These are phyloP conservation scores for Xylariomycetidae sp. DNA, from an alignment of 2,329 filamentous ascomycete genomes.

Conservation along the genomic window DNA sequence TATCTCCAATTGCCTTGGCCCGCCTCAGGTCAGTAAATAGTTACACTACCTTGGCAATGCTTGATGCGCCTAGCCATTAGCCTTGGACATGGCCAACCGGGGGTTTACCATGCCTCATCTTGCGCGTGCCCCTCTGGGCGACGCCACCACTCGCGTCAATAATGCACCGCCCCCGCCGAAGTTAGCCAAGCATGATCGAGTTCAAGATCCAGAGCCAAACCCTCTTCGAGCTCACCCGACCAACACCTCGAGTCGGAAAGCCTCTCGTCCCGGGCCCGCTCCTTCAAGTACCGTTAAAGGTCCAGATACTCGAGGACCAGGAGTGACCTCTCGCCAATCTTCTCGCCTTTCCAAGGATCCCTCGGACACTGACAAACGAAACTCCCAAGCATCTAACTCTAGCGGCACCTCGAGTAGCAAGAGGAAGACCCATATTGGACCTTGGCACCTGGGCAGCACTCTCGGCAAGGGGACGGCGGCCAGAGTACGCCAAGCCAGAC, in stretches of 20 bases:
- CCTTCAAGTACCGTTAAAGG: no score
- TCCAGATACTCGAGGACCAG: conserved; percentile 4
- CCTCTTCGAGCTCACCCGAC: conserved; percentile 19
- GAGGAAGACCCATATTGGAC: conserved; percentile 75
- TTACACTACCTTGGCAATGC: no score
- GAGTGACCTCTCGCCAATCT: conserved; percentile 3
- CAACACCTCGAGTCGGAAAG: conserved; percentile 1
- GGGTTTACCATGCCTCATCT: conserved; percentile 9
- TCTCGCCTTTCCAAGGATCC: conserved; percentile 9
- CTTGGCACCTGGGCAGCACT: conserved; percentile 87
- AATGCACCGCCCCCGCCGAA: conserved; percentile 16
- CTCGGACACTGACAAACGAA: conserved; percentile 14
- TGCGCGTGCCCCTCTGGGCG: conserved; percentile 23
- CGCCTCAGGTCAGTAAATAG: no score
- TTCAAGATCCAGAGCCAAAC: conserved; percentile 10
- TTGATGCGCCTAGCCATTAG: no score
- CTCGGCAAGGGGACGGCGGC: conserved; percentile 88
- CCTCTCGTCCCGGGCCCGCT: no score
- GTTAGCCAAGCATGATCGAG: conserved; percentile 10
- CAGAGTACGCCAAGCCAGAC: conserved; percentile 78
- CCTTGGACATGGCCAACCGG: conserved; percentile 19
- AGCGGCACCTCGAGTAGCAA: conserved; percentile 31
- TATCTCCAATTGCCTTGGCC: no score
- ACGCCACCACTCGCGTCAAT: conserved; percentile 24
- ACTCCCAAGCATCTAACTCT: conserved; percentile 22